These are phyloP conservation scores for Hansenula lynferdii DNA, from an alignment of 1,139 yeast genomes.

Conservation along the genomic window DNA sequence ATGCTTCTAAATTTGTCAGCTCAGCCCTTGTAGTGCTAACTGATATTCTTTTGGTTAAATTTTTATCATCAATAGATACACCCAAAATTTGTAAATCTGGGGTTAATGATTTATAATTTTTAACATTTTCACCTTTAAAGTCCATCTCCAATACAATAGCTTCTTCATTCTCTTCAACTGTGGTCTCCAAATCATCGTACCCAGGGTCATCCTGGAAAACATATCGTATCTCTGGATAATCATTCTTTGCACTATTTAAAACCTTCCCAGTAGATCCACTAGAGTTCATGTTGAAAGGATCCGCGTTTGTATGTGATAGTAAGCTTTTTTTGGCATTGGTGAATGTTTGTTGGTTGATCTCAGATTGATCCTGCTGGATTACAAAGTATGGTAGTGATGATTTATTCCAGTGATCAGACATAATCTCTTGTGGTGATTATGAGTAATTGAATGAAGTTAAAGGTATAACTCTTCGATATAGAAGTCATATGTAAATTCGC, in stretches of 20 bases:
- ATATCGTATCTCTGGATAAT: slow-evolving; percentile 21
- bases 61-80: slow-evolving; percentile 16
- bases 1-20: slow-evolving; percentile 17
- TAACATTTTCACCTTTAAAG: slow-evolving; percentile 18
- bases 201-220: slow-evolving; percentile 25
- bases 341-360: slow-evolving; percentile 2
- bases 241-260: slow-evolving; percentile 6
- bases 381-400: slow-evolving; percentile 20
- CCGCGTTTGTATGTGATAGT: slow-evolving; percentile 3
- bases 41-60: slow-evolving; percentile 23
- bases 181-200: slow-evolving; percentile 13
- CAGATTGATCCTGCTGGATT: slow-evolving; percentile 11
- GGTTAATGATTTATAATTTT: slow-evolving; percentile 23
- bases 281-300: slow-evolving; percentile 1
- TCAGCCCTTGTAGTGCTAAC: slow-evolving; percentile 26
- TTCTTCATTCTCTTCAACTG: slow-evolving; percentile 23
- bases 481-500: not conserved
- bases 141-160: slow-evolving; percentile 28
- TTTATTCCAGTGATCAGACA: slow-evolving; percentile 15
- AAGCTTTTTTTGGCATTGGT: not conserved
- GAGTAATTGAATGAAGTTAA: not conserved
- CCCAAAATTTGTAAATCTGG: slow-evolving; percentile 25
- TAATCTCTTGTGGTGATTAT: not conserved
- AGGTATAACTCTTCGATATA: not conserved
- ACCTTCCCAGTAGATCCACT: not conserved